Conservation (phyloP, 306 rosid species). For the Astragalus membranaceus region DNA sequence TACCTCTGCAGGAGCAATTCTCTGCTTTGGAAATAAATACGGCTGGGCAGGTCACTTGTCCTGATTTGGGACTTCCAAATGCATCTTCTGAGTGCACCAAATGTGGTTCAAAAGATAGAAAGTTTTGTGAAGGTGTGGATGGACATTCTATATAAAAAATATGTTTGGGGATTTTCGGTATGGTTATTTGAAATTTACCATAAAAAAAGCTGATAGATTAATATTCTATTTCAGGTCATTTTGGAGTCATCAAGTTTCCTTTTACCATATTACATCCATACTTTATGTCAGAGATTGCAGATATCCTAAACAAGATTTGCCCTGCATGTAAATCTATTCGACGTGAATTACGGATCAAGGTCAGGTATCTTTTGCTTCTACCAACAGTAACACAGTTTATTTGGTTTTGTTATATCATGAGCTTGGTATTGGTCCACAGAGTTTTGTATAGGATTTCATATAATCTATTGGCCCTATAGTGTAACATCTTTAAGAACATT, state of each 20-base stretch:
- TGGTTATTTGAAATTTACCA: not conserved
- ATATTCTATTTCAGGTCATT: slow-evolving; percentile 67
- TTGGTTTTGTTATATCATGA: not conserved
- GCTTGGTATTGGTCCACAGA: not conserved
- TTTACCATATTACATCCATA: slow-evolving; percentile 66
- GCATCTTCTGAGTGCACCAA: slow-evolving; percentile 56
- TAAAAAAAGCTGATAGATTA: slow-evolving; percentile 25
- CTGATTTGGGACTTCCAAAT: slow-evolving; percentile 87
- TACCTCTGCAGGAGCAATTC: slow-evolving; percentile 51
- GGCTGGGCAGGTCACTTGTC: slow-evolving; percentile 61
- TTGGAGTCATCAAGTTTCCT: slow-evolving; percentile 70
- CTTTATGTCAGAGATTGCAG: slow-evolving; percentile 67
- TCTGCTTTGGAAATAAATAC: slow-evolving; percentile 48
- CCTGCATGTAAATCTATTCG: slow-evolving; percentile 73
- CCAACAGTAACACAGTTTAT: not conserved
- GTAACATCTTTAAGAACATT: not conserved
- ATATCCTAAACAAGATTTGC: slow-evolving; percentile 75
- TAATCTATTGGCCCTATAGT: not conserved
- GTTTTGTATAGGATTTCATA: not conserved
- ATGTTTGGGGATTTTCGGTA: slow-evolving; percentile 5
- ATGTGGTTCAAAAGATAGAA: slow-evolving; percentile 56
- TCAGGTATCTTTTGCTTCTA: slow-evolving; percentile 41
- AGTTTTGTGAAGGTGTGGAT: slow-evolving; percentile 66
- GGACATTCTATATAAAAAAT: slow-evolving; percentile 13
- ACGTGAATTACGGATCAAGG: slow-evolving; percentile 53